Evolutionary conservation across 192 early-diverging fungal genomes (phyloP).

Genomic region (Backusella morwellensis): DNA sequence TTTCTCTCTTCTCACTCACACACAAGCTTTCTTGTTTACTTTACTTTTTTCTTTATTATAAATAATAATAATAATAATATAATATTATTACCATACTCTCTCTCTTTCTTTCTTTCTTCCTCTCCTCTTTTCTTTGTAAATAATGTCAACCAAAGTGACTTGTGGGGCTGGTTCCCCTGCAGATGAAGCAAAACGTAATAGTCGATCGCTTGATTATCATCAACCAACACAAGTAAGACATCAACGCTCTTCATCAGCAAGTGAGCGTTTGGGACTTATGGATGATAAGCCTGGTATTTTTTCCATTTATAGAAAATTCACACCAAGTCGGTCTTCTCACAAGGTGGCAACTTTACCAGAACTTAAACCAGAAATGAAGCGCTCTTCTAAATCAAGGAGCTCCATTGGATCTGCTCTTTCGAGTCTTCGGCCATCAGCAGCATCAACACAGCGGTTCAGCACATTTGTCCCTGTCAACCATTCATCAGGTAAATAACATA

Average conservation of each 20-base stretch:
- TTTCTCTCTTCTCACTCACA: not conserved
- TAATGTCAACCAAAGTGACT: not conserved
- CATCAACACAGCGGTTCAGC: not conserved
- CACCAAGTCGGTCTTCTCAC: slow-evolving; percentile 3
- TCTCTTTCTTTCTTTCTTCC: not conserved
- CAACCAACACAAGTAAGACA: not conserved
- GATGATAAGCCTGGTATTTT: not conserved
- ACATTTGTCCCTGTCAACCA: not conserved
- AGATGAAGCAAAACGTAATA: slow-evolving; percentile 7
- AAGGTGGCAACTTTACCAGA: not conserved
- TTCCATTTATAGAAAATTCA: slow-evolving; percentile 12
- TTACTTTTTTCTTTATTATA: not conserved
- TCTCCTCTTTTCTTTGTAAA: not conserved
- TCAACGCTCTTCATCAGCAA: slow-evolving; percentile 6
- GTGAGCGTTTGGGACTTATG: not conserved
- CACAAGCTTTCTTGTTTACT: not conserved
- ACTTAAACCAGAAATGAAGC: not conserved
- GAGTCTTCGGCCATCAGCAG: not conserved
- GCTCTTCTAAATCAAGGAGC: slow-evolving; percentile 4
- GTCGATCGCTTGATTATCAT: slow-evolving; percentile 2
- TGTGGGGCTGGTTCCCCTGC: slow-evolving; percentile 11
- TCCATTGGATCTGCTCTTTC: slow-evolving; percentile 9
- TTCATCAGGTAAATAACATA: not conserved
- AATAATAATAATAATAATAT: not conserved
- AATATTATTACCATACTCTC: not conserved